A percentile compares a stretch with the other conserved stretches of the same genome.
Conservation (phyloP, 2,329 filamentous ascomycete species). For the Apiospora koreana region DNA sequence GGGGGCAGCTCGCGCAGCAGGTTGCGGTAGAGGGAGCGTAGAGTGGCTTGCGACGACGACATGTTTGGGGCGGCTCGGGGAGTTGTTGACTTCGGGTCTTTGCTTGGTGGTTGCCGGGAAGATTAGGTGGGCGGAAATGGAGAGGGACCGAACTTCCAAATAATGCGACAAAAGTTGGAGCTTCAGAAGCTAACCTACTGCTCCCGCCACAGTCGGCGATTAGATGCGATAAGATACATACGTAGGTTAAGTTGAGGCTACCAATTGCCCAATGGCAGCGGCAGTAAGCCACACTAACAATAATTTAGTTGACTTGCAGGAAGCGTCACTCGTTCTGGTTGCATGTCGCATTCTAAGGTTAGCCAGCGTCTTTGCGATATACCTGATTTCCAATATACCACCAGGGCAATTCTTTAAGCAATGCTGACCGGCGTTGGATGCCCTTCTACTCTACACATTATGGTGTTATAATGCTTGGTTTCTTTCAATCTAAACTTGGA, state of each 20-base stretch:
- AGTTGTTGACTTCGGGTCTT: background rate
- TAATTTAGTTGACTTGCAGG: background rate
- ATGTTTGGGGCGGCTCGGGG: background rate
- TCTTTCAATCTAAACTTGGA: background rate
- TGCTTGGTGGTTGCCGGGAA: background rate
- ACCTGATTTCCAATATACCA: background rate
- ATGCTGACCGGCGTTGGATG: background rate
- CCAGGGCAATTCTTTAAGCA: background rate
- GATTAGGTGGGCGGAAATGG: too few relatives aligned
- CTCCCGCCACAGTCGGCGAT: background rate
- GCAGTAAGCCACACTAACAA: background rate
- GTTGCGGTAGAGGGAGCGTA: conserved; percentile 82
- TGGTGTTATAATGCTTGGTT: background rate
- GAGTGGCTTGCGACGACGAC: conserved; percentile 43
- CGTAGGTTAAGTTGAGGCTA: too few relatives aligned
- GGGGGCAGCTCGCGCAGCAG: conserved; percentile 87
- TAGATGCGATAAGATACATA: conserved; percentile 19
- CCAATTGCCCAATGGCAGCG: background rate
- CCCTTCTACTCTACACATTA: background rate
- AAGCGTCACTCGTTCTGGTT: background rate
- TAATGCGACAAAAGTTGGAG: background rate
- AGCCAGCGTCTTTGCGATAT: background rate
- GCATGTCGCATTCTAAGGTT: background rate
- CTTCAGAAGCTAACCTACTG: background rate
- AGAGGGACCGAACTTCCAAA: background rate